phyloP scores from a whole-genome alignment of 208 protist genomes.

The Trypanosoma lewisi region DNA sequence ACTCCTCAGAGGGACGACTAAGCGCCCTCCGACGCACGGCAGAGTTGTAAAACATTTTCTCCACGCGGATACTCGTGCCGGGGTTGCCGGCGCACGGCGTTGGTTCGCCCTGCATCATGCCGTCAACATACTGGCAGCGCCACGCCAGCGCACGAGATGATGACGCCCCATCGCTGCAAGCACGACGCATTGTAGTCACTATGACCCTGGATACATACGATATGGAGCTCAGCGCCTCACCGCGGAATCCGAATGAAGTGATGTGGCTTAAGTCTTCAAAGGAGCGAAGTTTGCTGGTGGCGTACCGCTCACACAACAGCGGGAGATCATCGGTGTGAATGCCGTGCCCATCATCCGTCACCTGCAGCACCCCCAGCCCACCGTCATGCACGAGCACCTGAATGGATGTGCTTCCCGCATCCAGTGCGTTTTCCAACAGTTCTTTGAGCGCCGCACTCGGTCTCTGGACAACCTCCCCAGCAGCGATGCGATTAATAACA shows the following conservation, averaged over 20 bases:
- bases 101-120: constrained; percentile 91
- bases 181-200: constrained; percentile 57
- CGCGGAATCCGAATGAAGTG: constrained; percentile 91
- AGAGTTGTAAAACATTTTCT: constrained; percentile 91
- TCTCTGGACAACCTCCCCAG: constrained; percentile 98
- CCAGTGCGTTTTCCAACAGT: constrained; percentile 97
- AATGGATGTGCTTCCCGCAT: constrained; percentile 92
- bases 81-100: constrained; percentile 73
- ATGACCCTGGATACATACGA: constrained; percentile 82
- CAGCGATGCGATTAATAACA: constrained; percentile 97
- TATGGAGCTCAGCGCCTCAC: constrained; percentile 88
- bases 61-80: constrained; percentile 83
- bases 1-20: constrained; percentile 90
- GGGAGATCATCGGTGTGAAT: constrained; percentile 94
- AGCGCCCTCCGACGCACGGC: constrained; percentile 77
- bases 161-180: not conserved
- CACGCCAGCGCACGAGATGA: constrained; percentile 37
- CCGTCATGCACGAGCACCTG: constrained; percentile 88
- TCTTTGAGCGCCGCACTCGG: constrained; percentile 98
- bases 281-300: constrained; percentile 91
- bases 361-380: constrained; percentile 96
- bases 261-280: constrained; percentile 90
- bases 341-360: constrained; percentile 97
- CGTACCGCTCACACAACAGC: constrained; percentile 97
- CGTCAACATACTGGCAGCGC: constrained; percentile 80